Conservation (phyloP, 2,329 filamentous ascomycete genomes). For the Aspergillus hortae region DNA sequence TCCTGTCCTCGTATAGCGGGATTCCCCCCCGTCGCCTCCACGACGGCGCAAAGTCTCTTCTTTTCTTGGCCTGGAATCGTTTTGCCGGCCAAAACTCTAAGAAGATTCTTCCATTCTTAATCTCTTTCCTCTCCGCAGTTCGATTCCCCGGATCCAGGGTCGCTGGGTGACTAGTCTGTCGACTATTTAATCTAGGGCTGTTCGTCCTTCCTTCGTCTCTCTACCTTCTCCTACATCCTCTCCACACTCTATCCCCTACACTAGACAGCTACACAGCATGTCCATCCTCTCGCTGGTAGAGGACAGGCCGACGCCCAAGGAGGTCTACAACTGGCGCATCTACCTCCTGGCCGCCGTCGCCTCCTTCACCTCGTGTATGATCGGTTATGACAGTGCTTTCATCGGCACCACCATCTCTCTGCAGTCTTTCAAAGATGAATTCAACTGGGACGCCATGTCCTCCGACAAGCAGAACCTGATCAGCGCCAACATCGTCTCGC, state of each 20-base stretch:
- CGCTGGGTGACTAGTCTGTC: neutral
- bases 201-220: neutral
- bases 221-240: neutral
- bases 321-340: constrained; percentile 59
- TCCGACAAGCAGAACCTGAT: constrained; percentile 47
- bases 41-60: neutral
- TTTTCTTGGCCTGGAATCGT: neutral
- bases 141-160: neutral
- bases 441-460: constrained; percentile 55
- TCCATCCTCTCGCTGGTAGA: constrained; percentile 39
- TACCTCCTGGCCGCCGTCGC: constrained; percentile 54
- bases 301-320: constrained; percentile 53
- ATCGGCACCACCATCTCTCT: constrained; percentile 74
- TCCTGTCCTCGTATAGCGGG: no score
- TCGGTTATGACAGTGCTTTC: constrained; percentile 68
- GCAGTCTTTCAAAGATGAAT: constrained; percentile 66
- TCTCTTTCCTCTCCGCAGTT: constrained; percentile 4
- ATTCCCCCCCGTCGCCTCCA: neutral
- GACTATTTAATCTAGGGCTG: neutral
- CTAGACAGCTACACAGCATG: constrained; percentile 25
- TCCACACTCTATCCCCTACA: neutral
- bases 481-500: constrained; percentile 73
- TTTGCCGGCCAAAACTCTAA: neutral
- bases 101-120: neutral
- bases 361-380: constrained; percentile 57